These are phyloP conservation scores for Boletus vinaceobasis DNA, from an alignment of 768 basidiomycete species.

Conservation along the genomic window DNA sequence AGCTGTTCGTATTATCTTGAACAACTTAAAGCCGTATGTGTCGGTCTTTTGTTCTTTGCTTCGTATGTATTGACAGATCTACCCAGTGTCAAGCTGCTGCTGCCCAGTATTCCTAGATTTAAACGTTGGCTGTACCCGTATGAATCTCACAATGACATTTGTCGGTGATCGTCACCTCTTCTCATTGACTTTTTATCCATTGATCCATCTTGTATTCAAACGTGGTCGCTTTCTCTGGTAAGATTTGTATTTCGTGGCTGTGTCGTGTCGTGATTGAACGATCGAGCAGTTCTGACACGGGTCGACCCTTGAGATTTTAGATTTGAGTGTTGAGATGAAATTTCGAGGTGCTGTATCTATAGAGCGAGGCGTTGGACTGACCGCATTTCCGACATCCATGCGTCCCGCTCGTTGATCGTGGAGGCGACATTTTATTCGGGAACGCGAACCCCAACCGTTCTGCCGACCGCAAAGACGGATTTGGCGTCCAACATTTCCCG, in stretches of 20 bases:
- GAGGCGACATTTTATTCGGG: too few species aligned
- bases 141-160: slow-evolving; percentile 7
- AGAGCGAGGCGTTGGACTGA: background rate
- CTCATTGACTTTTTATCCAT: slow-evolving; percentile 3
- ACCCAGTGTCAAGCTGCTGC: slow-evolving; percentile 74
- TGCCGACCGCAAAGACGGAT: background rate
- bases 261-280: background rate
- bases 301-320: background rate
- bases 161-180: slow-evolving; percentile 1
- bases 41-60: background rate
- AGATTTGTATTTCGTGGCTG: background rate
- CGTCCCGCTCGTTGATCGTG: background rate
- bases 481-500: background rate
- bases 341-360: too few species aligned
- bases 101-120: slow-evolving; percentile 44
- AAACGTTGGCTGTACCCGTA: slow-evolving; percentile 1
- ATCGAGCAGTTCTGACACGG: background rate
- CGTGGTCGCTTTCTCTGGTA: background rate
- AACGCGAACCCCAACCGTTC: background rate
- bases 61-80: slow-evolving; percentile 7
- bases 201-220: background rate
- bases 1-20: slow-evolving; percentile 87
- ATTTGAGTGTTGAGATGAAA: background rate
- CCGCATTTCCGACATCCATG: background rate
- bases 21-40: slow-evolving; percentile 79